These are phyloP conservation scores for Cladophialophora psammophila DNA, from an alignment of 2,329 filamentous ascomycete genomes.

Conservation along the genomic window DNA sequence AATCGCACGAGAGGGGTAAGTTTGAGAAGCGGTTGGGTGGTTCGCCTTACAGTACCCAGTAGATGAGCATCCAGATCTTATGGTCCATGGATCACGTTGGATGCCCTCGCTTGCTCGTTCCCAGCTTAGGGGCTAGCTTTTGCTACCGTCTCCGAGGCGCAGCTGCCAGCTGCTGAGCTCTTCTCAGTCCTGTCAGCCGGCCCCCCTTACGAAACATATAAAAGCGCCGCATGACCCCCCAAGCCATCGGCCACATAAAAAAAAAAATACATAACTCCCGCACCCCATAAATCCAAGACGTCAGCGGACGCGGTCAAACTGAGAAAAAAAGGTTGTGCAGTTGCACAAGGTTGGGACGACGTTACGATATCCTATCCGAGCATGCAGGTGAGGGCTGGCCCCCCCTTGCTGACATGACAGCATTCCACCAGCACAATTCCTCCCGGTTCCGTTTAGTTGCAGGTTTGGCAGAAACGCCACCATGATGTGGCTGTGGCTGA, in stretches of 20 bases:
- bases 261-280: too few species aligned
- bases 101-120: neutral
- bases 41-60: too few species aligned
- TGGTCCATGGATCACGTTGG: neutral
- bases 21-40: too few species aligned
- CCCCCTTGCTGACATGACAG: constrained; percentile 12
- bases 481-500: neutral
- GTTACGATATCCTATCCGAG: constrained; percentile 20
- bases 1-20: too few species aligned
- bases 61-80: too few species aligned
- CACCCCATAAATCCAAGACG: constrained; percentile 9
- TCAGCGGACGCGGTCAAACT: constrained; percentile 15
- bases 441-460: constrained; percentile 16
- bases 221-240: constrained; percentile 16
- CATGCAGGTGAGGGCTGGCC: constrained; percentile 10
- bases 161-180: constrained; percentile 9
- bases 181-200: constrained; percentile 7
- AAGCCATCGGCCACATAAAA: constrained; percentile 1
- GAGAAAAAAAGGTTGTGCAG: neutral
- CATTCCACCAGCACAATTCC: neutral
- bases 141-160: constrained; percentile 8
- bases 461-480: constrained; percentile 7
- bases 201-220: constrained; percentile 12
- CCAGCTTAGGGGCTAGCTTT: neutral
- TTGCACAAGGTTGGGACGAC: constrained; percentile 10